Evolutionary conservation across 352 stramenopile genomes (phyloP).

Genomic region (Sclerospora graminicola): DNA sequence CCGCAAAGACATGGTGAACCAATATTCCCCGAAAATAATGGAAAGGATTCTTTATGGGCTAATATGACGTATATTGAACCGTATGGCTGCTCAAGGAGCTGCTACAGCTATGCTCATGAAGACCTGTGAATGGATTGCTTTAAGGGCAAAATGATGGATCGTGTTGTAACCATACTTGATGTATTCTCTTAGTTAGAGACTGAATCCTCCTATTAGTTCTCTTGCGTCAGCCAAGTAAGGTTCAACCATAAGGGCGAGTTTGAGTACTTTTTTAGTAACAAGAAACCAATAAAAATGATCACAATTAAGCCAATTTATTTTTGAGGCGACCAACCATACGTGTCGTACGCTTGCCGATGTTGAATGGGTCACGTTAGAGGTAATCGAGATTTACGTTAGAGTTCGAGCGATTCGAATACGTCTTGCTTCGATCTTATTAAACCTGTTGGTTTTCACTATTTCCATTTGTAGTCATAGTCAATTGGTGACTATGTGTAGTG

Average conservation of each 20-base stretch:
- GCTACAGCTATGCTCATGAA: constrained; percentile 21
- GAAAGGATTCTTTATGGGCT: constrained; percentile 52
- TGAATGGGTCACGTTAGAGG: too few species aligned
- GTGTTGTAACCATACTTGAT: background rate
- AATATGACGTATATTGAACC: constrained; percentile 48
- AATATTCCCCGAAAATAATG: constrained; percentile 73
- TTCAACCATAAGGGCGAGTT: constrained; percentile 86
- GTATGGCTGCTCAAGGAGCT: constrained; percentile 19
- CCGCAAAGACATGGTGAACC: constrained; percentile 69
- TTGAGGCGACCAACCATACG: too few species aligned
- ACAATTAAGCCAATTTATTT: too few species aligned
- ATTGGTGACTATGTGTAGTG: too few species aligned
- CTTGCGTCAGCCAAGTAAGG: constrained; percentile 71
- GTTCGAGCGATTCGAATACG: too few species aligned
- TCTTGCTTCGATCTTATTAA: too few species aligned
- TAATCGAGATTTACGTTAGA: too few species aligned
- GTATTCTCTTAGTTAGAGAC: background rate
- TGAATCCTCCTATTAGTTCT: constrained; percentile 51
- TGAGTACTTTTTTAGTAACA: too few species aligned
- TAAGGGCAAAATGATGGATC: background rate
- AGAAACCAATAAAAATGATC: too few species aligned
- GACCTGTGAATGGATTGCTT: constrained; percentile 31
- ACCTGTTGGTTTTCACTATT: too few species aligned
- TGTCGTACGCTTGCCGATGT: too few species aligned
- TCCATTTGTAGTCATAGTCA: too few species aligned